Evolutionary conservation across 352 stramenopile species (phyloP).

Genomic region (Phytophthora niederhauseri): DNA sequence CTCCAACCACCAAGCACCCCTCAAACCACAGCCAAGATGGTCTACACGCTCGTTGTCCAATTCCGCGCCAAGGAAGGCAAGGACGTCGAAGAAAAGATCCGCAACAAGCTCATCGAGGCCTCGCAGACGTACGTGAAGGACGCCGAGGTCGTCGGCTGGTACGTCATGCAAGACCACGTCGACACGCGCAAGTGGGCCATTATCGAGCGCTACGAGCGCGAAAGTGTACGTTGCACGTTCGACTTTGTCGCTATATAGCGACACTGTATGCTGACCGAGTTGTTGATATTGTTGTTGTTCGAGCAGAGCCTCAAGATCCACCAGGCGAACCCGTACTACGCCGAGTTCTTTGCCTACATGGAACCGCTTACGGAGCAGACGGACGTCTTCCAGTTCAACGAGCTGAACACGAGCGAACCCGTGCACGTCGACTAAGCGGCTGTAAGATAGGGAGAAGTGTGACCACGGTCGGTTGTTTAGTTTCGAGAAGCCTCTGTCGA

Average conservation of each 20-base stretch:
- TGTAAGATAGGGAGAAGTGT: background rate
- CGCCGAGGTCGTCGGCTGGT: constrained; percentile 34
- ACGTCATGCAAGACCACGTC: constrained; percentile 41
- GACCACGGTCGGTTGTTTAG: too few species aligned
- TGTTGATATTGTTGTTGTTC: constrained; percentile 1
- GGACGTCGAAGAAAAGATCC: constrained; percentile 44
- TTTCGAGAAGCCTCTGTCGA: too few species aligned
- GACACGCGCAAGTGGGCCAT: constrained; percentile 45
- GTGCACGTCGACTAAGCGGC: constrained; percentile 19
- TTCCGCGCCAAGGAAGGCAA: constrained; percentile 45
- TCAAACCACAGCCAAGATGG: constrained; percentile 21
- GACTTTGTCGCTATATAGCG: too few species aligned
- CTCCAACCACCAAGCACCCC: background rate
- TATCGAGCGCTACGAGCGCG: constrained; percentile 41
- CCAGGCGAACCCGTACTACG: constrained; percentile 29
- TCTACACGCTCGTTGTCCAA: constrained; percentile 45
- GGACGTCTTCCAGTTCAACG: constrained; percentile 24
- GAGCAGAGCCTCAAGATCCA: constrained; percentile 34
- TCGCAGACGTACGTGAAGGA: constrained; percentile 46
- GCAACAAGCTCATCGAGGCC: constrained; percentile 44
- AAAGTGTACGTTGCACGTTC: constrained; percentile 10
- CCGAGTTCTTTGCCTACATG: constrained; percentile 17
- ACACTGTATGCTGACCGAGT: background rate
- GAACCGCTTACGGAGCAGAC: constrained; percentile 14
- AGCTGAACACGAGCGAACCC: constrained; percentile 29